Base-by-base conservation (phyloP, 1,139 yeast genomes). In the Casaregolazyma lundiana region DNA sequence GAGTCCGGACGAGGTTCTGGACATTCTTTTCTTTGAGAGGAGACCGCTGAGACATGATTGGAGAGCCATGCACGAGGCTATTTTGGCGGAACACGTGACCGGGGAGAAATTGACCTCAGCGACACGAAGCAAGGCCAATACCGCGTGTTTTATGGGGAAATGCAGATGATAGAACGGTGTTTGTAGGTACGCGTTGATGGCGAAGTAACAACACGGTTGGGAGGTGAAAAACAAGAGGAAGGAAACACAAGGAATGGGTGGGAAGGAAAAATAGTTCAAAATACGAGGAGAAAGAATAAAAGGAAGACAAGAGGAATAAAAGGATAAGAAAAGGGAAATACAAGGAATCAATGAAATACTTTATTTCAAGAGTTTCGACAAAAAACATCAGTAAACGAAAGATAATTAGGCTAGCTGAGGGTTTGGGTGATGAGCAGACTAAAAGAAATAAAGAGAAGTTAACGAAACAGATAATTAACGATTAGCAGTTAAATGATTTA, bases 1-100 rank as follows among this genome's bases (percentile, higher is more conserved):
- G 32, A 22, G 29, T 19, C 30, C 17, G 41, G 35, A 43, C 39
- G 18, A 50, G 42, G 18, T 35, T 18, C 32, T 43, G 30, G 17
- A 49, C 37, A 22, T 39, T 48, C 35, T 44, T 45, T 39, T 52
- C 55, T 36, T 46, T 46, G 34, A 52, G 43, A 24, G 55, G 55
- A 8, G 44, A 44, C 41, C 55, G 22, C 18, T 43, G 24, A 16
- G 39, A 20, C 40, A 20, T 35, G 32, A 7, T 26, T 26, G 11
- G 32, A 26, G 6, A 15, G 32, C 3, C 32, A 26, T 26, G 11
- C 32, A 26, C 11, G 13, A 24, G 13, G 11, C 16, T 26, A 11
- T 15, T n/a, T 13, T 15, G 11, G 29, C 29, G 6, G 32, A 26
- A 26, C 32, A 26, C 32, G 32, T 26, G 32, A 26, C 15, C 32